Evolutionary conservation across 2,329 filamentous ascomycete genomes (phyloP).

Genomic region (Fusarium piperis): DNA sequence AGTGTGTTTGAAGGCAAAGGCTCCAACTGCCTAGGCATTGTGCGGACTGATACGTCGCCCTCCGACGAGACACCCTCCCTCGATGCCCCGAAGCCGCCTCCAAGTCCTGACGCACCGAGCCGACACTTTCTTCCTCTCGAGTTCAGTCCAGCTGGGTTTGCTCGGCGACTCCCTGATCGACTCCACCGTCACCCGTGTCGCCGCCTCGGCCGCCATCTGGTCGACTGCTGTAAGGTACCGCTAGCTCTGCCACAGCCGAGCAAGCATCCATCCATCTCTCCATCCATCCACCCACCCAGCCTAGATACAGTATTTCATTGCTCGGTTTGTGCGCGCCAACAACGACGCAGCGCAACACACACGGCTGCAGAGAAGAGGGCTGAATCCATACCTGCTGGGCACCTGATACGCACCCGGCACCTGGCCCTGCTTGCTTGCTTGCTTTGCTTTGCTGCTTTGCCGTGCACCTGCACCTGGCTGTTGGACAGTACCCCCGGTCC

Average conservation of each 20-base stretch:
- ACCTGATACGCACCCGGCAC: not conserved
- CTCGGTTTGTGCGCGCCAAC: not conserved
- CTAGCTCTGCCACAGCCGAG: slow-evolving; percentile 17
- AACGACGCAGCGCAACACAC: not conserved
- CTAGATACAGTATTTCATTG: not conserved
- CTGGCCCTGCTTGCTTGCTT: not conserved
- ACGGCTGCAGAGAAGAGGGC: not conserved
- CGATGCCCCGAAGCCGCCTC: not conserved
- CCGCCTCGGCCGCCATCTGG: slow-evolving; percentile 24
- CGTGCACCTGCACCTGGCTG: slow-evolving; percentile 5
- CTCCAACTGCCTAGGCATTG: not conserved
- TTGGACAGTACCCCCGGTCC: slow-evolving; percentile 13
- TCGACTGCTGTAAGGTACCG: slow-evolving; percentile 37
- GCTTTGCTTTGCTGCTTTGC: slow-evolving; percentile 6
- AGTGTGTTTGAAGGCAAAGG: slow-evolving; percentile 8
- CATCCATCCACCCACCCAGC: not conserved
- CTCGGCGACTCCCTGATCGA: slow-evolving; percentile 22
- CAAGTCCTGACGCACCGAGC: slow-evolving; percentile 4
- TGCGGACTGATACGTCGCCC: not conserved
- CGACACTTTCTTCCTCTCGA: not conserved
- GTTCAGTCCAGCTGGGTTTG: slow-evolving; percentile 22
- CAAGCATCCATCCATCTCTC: not conserved
- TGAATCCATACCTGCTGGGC: not conserved
- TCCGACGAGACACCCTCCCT: not conserved
- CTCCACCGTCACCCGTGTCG: slow-evolving; percentile 25